A percentile compares a stretch with the other conserved stretches of the same genome.
These are phyloP conservation scores for Erysiphe pulchra DNA, from an alignment of 2,329 filamentous ascomycete species.

Conservation along the genomic window DNA sequence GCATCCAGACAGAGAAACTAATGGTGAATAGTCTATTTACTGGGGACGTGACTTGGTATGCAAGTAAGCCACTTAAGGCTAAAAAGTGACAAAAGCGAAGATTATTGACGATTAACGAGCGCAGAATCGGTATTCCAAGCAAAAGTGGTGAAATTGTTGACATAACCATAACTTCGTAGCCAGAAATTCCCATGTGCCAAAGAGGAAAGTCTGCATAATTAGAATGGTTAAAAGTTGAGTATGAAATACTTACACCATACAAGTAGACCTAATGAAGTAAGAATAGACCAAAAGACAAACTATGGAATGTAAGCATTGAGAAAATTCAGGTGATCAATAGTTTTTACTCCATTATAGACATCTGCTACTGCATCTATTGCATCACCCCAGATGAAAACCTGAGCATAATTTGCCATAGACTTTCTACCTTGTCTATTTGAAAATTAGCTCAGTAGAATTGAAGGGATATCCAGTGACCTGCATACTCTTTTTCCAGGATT, in stretches of 20 bases:
- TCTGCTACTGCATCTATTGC: conserved; percentile 64
- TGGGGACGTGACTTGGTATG: conserved; percentile 51
- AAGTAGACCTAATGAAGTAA: conserved; percentile 67
- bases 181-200: conserved; percentile 98
- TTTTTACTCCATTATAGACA: conserved; percentile 64
- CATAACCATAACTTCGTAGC: conserved; percentile 80
- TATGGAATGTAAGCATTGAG: conserved; percentile 13
- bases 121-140: conserved; percentile 43
- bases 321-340: background rate
- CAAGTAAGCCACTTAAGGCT: conserved; percentile 52
- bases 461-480: conserved; percentile 9
- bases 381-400: conserved; percentile 46
- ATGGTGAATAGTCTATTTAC: conserved; percentile 55
- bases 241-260: conserved; percentile 58
- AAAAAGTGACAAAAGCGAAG: conserved; percentile 47
- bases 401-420: conserved; percentile 40
- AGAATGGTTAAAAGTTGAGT: conserved; percentile 1
- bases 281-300: conserved; percentile 89
- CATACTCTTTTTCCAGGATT: conserved; percentile 50
- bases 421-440: conserved; percentile 44
- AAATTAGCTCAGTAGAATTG: conserved; percentile 8
- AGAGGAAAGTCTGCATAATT: conserved; percentile 53
- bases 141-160: conserved; percentile 58
- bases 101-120: conserved; percentile 41
- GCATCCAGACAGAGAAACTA: conserved; percentile 54